Evolutionary conservation across 1,284 basidiomycete species (phyloP).

Genomic region (Psilocybe mexicana): DNA sequence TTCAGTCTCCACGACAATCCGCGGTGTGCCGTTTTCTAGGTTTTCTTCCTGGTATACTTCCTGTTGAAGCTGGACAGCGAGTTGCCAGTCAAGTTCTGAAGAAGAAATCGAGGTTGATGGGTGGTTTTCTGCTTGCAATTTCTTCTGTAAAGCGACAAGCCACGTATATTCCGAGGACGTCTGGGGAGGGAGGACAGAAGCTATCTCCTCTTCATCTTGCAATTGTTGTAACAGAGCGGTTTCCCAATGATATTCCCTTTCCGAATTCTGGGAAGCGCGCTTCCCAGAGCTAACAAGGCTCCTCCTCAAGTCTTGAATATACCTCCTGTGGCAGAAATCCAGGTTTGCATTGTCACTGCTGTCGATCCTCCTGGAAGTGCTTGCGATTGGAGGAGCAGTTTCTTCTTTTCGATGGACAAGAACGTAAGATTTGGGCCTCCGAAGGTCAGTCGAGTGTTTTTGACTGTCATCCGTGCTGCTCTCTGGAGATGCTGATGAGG

Average conservation of each 20-base stretch:
- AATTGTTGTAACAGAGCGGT: constrained; percentile 17
- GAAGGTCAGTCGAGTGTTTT: too few relatives aligned
- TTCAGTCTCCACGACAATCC: background rate
- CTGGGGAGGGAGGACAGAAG: constrained; percentile 11
- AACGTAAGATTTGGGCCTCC: too few relatives aligned
- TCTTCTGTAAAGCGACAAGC: constrained; percentile 19
- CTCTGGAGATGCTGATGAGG: too few relatives aligned
- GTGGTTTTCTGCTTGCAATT: constrained; percentile 7
- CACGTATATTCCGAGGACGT: constrained; percentile 12
- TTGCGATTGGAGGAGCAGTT: too few relatives aligned
- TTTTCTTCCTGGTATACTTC: constrained; percentile 6
- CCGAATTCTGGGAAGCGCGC: background rate
- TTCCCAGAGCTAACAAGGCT: too few relatives aligned
- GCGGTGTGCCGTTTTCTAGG: background rate
- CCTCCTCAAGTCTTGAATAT: too few relatives aligned
- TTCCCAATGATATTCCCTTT: constrained; percentile 12
- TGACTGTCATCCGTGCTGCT: too few relatives aligned
- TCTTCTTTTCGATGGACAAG: too few relatives aligned
- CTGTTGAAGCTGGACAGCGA: constrained; percentile 22
- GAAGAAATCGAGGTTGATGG: constrained; percentile 7
- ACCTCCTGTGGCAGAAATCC: too few relatives aligned
- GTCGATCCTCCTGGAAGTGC: too few relatives aligned
- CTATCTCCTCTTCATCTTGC: constrained; percentile 24
- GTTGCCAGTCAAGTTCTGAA: constrained; percentile 19
- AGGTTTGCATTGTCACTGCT: too few relatives aligned